Percentiles rank a stretch among this genome's conserved stretches.
These are phyloP conservation scores for Taxillus chinensis DNA, from an alignment of 164 flowering plant genomes.

Conservation along the genomic window DNA sequence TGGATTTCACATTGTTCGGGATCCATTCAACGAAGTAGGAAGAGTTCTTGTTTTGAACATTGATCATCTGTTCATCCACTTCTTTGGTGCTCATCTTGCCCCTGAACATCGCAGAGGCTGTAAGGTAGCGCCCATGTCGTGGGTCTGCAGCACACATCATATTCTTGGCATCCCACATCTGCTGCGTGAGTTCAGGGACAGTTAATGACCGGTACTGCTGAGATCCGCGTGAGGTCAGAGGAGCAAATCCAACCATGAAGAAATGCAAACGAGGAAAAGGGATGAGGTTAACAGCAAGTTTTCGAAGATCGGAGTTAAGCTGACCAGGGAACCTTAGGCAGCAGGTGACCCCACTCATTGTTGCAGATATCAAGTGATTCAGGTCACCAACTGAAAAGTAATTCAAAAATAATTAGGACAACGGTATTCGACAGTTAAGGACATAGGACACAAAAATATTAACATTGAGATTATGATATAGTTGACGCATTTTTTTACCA, in stretches of 20 bases:
- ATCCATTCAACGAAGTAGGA: constrained; percentile 81
- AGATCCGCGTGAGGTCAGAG: constrained; percentile 60
- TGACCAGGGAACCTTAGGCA: constrained; percentile 70
- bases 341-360: constrained; percentile 76
- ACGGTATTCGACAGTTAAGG: too few relatives aligned
- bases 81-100: constrained; percentile 73
- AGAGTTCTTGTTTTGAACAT: constrained; percentile 76
- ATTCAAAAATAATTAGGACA: too few relatives aligned
- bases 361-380: constrained; percentile 66
- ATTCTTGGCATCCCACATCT: constrained; percentile 73
- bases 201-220: constrained; percentile 58
- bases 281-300: constrained; percentile 66
- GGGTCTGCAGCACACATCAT: constrained; percentile 81
- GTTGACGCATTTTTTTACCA: too few relatives aligned
- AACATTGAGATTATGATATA: too few relatives aligned
- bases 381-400: constrained; percentile 54
- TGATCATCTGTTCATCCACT: constrained; percentile 71
- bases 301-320: constrained; percentile 63
- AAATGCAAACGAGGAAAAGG: constrained; percentile 78
- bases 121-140: constrained; percentile 52
- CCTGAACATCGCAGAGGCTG: constrained; percentile 63
- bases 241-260: constrained; percentile 77
- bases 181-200: constrained; percentile 63
- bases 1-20: constrained; percentile 71
- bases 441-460: too few relatives aligned